A percentile compares a stretch with the other conserved stretches of the same genome.
These are phyloP conservation scores for Urtica urens DNA, from an alignment of 306 rosid species.

Conservation along the genomic window DNA sequence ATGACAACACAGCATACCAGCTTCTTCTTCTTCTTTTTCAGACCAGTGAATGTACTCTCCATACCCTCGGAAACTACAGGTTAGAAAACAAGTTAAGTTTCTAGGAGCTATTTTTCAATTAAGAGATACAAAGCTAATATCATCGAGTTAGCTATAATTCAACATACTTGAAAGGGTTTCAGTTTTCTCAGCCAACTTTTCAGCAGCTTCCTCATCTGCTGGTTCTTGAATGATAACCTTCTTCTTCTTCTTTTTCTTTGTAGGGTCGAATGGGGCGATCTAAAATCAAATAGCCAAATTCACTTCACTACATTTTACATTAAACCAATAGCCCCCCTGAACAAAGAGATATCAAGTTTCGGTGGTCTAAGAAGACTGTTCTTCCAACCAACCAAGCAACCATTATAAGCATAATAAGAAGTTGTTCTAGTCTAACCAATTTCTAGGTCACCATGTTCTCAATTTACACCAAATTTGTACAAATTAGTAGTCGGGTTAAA, in stretches of 20 bases:
- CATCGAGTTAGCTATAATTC: background rate
- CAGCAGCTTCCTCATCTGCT: conserved; percentile 66
- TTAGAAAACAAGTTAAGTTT: conserved; percentile 1
- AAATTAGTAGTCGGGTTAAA: no score
- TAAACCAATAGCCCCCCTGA: no score
- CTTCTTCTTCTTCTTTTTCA: conserved; percentile 94
- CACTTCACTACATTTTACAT: no score
- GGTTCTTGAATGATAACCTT: conserved; percentile 43
- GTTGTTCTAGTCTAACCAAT: no score
- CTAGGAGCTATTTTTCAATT: background rate
- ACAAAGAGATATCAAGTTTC: no score
- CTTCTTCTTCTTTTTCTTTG: conserved; percentile 91
- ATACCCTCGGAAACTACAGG: conserved; percentile 73
- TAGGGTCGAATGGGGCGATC: conserved; percentile 87
- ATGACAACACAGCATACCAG: conserved; percentile 36
- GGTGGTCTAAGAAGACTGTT: no score
- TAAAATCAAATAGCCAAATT: conserved; percentile 15
- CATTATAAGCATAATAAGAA: no score
- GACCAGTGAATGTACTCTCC: conserved; percentile 68
- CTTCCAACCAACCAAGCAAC: no score
- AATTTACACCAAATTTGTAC: no score
- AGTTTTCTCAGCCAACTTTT: conserved; percentile 69
- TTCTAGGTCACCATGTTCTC: no score
- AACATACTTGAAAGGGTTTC: conserved; percentile 60
- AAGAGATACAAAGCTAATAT: background rate